These are phyloP conservation scores for Cyberlindnera subsufficiens DNA, from an alignment of 805 yeast genomes.

Conservation along the genomic window DNA sequence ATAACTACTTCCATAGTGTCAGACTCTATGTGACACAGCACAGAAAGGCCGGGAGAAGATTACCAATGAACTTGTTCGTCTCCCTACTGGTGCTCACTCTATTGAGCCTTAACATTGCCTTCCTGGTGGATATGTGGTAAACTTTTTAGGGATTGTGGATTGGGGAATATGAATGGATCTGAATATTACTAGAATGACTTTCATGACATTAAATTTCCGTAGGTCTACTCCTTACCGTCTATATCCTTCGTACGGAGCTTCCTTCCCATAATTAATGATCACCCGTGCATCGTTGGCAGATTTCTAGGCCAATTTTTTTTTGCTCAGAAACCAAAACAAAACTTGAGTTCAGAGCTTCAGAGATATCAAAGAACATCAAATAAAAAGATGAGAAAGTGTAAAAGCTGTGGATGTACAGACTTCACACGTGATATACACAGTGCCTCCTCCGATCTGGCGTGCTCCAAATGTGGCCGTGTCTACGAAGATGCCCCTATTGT, in stretches of 20 bases:
- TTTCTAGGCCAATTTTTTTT: too few relatives aligned
- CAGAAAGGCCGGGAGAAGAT: slow-evolving; percentile 6
- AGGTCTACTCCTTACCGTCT: background rate
- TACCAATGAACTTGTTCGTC: slow-evolving; percentile 10
- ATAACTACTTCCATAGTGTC: slow-evolving; percentile 18
- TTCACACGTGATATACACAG: slow-evolving; percentile 47
- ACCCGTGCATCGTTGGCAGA: too few relatives aligned
- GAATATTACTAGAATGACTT: too few relatives aligned
- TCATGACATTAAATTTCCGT: too few relatives aligned
- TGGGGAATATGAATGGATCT: too few relatives aligned
- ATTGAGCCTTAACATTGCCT: slow-evolving; percentile 12
- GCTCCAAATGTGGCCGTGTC: slow-evolving; percentile 81
- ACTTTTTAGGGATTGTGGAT: too few relatives aligned
- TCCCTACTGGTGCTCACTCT: slow-evolving; percentile 5
- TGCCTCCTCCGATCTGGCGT: slow-evolving; percentile 72
- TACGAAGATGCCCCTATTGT: slow-evolving; percentile 91
- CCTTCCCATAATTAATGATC: too few relatives aligned
- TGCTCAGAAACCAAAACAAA: background rate
- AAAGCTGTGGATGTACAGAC: slow-evolving; percentile 46
- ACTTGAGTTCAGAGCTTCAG: background rate
- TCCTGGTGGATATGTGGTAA: slow-evolving; percentile 9
- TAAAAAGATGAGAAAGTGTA: slow-evolving; percentile 26
- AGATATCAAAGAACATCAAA: background rate
- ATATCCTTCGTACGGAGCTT: too few relatives aligned
- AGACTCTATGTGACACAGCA: slow-evolving; percentile 12